Conservation (phyloP, 805 yeast species). For the Isabelozyma pseudorhagii region DNA sequence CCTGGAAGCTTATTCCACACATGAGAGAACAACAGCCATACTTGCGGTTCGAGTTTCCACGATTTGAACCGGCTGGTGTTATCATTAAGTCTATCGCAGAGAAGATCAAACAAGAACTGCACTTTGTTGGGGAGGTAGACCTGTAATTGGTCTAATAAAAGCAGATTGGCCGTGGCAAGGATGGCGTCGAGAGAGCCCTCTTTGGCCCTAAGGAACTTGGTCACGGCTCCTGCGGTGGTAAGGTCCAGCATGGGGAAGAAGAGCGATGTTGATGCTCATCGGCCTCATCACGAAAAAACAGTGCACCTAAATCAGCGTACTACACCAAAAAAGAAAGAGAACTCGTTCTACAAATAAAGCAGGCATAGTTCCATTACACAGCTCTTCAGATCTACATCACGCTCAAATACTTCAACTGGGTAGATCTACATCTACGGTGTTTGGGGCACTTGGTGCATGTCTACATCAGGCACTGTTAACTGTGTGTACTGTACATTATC, state of each 20-base stretch:
- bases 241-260: neutral
- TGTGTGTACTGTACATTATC: neutral
- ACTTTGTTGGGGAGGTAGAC: constrained; percentile 55
- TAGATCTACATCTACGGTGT: neutral
- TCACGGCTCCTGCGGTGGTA: constrained; percentile 43
- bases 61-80: constrained; percentile 27
- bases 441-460: neutral
- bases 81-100: constrained; percentile 61
- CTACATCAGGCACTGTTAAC: neutral
- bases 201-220: constrained; percentile 58
- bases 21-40: constrained; percentile 51
- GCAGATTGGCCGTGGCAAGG: constrained; percentile 24
- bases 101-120: constrained; percentile 53
- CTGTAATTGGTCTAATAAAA: constrained; percentile 27
- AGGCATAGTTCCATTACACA: neutral
- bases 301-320: neutral
- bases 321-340: neutral
- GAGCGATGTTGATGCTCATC: neutral
- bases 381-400: too few species aligned
- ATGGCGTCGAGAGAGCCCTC: constrained; percentile 42
- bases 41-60: constrained; percentile 40
- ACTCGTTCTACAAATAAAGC: neutral
- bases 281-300: neutral
- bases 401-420: neutral
- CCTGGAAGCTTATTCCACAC: constrained; percentile 35